Evolutionary conservation across 805 yeast species (phyloP), one percentile per base, ranked within the genome.

Genomic region (Yarrowia bubula): DNA sequence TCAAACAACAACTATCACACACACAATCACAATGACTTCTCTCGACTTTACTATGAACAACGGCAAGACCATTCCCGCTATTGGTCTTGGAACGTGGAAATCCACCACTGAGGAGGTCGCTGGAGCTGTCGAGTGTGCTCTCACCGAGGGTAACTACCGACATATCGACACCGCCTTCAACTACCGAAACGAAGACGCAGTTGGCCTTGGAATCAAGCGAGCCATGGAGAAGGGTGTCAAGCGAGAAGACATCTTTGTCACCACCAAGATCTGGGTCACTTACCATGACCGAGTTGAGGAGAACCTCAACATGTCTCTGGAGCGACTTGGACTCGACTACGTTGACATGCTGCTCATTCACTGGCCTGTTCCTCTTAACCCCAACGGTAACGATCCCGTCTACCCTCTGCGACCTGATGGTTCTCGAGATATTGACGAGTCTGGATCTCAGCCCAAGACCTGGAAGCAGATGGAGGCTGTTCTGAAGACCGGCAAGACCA

Each of bases 151-250:
- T 9, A 92, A 92, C 11, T 86, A 86, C 74, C 81, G 86, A 67
- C 90, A 86, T 72, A 86, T 89, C 69, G 96, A 89, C 73, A 84
- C 92, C 9, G 95, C 95, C 2, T 83, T 84, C 72, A 79, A 81
- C 67, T 89, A 89, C 73, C 83, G 83, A 1, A 87, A 86, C 71
- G 96, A 90, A 74, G 78, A 75, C 15, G 85, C 82, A 68, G 87
- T 87, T 14, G 92, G 96, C 37, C 78, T 80, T 62, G 95, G 87
- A 3, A 70, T 72, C 64, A 69, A 64, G 31, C 69, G 68, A 50
- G 77, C 78, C 41, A 82, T 87, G 68, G 71, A 15, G 80, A 77
- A 57, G 69, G 77, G 18, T 7, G 69, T 78, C 42, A 73, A 77
- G 75, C 71, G 89, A 73, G 76, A 76, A 64, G 84, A 86, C 48